Percentiles rank a stretch among this genome's conserved stretches.
phyloP scores from a whole-genome alignment of 805 yeast species.

The Brettanomyces anomalus region DNA sequence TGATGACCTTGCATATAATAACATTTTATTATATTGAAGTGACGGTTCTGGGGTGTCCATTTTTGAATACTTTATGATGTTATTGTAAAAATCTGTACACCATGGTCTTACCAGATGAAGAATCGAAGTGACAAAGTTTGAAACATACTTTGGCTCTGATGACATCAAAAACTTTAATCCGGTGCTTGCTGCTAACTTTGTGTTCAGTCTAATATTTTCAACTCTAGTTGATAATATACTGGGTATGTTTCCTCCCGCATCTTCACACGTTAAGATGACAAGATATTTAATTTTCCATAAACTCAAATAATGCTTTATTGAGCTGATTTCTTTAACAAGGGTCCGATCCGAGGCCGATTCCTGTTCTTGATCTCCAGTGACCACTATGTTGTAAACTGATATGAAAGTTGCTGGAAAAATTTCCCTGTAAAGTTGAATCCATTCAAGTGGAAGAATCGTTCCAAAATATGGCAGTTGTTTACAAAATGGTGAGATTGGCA shows the following conservation, averaged over 20 bases:
- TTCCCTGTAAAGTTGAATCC: constrained; percentile 47
- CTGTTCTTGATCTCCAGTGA: constrained; percentile 4
- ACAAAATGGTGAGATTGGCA: constrained; percentile 36
- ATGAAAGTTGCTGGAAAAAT: constrained; percentile 39
- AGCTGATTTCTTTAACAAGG: constrained; percentile 26
- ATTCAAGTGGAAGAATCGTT: constrained; percentile 34
- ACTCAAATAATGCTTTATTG: constrained; percentile 24
- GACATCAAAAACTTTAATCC: constrained; percentile 1
- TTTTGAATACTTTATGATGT: constrained; percentile 24
- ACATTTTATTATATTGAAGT: constrained; percentile 8
- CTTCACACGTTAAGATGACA: constrained; percentile 26
- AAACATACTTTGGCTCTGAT: neutral
- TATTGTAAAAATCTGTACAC: constrained; percentile 36
- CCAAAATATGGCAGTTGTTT: constrained; percentile 32
- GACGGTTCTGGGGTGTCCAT: too few species aligned
- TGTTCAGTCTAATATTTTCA: constrained; percentile 28
- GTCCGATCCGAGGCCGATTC: constrained; percentile 20
- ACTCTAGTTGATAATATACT: constrained; percentile 28
- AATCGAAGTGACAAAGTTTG: constrained; percentile 28
- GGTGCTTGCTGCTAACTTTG: constrained; percentile 28
- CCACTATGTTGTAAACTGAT: constrained; percentile 31
- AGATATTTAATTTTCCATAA: constrained; percentile 26
- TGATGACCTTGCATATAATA: constrained; percentile 43
- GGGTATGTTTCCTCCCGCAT: constrained; percentile 13
- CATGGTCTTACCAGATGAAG: constrained; percentile 31